Percentiles rank a stretch among this genome's conserved stretches.
phyloP scores from a whole-genome alignment of 345 rosid genomes.

The Eutrema yunnanense region DNA sequence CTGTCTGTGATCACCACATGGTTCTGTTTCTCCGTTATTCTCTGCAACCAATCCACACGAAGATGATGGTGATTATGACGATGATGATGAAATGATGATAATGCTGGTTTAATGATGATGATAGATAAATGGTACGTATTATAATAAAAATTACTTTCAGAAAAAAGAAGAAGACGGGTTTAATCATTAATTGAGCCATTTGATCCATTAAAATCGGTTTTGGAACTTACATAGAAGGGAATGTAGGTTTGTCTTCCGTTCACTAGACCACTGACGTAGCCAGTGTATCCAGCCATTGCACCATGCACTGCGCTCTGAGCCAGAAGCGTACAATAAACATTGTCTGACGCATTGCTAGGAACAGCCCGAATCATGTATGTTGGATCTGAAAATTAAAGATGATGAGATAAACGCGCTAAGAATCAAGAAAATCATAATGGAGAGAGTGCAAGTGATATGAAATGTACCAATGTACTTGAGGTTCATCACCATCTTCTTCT shows the following conservation, averaged over 20 bases:
- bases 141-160: too few species aligned
- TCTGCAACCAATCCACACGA: conserved; percentile 29
- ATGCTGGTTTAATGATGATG: too few species aligned
- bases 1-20: conserved; percentile 67
- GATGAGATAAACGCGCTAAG: not conserved
- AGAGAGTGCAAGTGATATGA: not conserved
- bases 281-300: conserved; percentile 93
- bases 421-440: not conserved
- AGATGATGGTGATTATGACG: not conserved
- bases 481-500: conserved; percentile 55
- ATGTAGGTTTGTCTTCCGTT: conserved; percentile 81
- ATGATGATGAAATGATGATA: too few species aligned
- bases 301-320: conserved; percentile 87
- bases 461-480: conserved; percentile 69
- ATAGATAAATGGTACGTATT: too few species aligned
- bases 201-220: not conserved
- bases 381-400: conserved; percentile 48
- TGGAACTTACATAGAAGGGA: conserved; percentile 61
- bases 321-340: conserved; percentile 82
- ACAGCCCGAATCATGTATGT: conserved; percentile 85
- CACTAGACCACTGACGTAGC: conserved; percentile 69
- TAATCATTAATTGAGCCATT: not conserved
- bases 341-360: conserved; percentile 83
- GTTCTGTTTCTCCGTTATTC: conserved; percentile 54
- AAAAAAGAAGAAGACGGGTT: too few species aligned